phyloP scores from a whole-genome alignment of 2,329 filamentous ascomycete species.

The Pseudogymnoascus sp. region DNA sequence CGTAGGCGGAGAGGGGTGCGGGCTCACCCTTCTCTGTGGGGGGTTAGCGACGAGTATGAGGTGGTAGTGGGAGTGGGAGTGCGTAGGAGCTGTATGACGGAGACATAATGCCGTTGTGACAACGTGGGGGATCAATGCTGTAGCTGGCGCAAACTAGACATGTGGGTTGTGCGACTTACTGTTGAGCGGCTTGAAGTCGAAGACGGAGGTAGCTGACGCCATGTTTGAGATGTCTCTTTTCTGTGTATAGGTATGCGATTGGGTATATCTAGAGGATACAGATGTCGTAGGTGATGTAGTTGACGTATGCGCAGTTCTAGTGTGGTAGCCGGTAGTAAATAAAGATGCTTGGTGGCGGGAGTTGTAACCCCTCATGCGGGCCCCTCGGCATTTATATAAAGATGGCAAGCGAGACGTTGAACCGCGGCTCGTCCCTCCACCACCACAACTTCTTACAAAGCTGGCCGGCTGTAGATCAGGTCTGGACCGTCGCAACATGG shows the following conservation, averaged over 20 bases:
- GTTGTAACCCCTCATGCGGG: background rate
- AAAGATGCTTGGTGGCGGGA: slow-evolving; percentile 6
- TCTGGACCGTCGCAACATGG: background rate
- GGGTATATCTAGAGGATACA: background rate
- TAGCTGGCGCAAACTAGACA: background rate
- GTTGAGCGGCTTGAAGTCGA: slow-evolving; percentile 76
- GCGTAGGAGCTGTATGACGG: background rate
- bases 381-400: background rate
- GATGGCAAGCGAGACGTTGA: background rate
- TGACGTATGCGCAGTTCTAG: background rate
- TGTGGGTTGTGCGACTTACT: slow-evolving; percentile 45
- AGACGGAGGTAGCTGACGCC: slow-evolving; percentile 65
- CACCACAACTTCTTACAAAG: slow-evolving; percentile 2
- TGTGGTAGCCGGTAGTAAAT: background rate
- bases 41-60: slow-evolving; percentile 15
- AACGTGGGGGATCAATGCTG: background rate
- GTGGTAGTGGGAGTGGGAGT: slow-evolving; percentile 13
- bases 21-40: slow-evolving; percentile 64
- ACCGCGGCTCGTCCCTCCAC: background rate
- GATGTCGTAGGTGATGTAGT: background rate
- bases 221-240: slow-evolving; percentile 35
- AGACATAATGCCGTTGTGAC: background rate
- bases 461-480: background rate
- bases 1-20: slow-evolving; percentile 62
- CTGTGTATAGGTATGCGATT: background rate